These are phyloP conservation scores for Usnea hakonensis DNA, from an alignment of 495 filamentous ascomycete species.

Conservation along the genomic window DNA sequence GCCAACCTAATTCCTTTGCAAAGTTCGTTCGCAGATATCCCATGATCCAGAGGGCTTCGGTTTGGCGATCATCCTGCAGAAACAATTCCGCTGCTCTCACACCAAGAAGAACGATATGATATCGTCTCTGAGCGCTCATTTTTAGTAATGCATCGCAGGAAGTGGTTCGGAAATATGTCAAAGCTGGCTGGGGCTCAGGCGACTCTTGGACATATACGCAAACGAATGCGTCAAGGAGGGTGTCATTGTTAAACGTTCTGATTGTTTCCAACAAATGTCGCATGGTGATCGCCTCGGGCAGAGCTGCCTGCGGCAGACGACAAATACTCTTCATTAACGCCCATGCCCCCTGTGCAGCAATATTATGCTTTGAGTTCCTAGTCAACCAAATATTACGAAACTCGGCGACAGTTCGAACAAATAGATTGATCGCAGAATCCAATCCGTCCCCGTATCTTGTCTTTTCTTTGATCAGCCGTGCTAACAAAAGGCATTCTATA, in stretches of 20 bases:
- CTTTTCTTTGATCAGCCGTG: neutral
- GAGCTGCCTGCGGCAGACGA: neutral
- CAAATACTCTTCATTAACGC: neutral
- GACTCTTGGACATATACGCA: neutral
- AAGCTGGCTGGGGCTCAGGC: neutral
- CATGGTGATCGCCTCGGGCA: neutral
- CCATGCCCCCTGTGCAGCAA: neutral
- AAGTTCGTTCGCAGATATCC: slow-evolving; percentile 4
- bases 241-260: neutral
- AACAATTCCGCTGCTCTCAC: slow-evolving; percentile 15
- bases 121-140: neutral
- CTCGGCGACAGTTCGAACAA: neutral
- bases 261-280: neutral
- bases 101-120: neutral
- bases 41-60: slow-evolving; percentile 11
- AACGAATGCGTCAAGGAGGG: neutral
- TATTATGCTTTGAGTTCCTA: too few species aligned
- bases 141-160: neutral
- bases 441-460: neutral
- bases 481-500: neutral
- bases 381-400: neutral
- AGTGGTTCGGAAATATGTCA: neutral
- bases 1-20: neutral
- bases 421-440: slow-evolving; percentile 9
- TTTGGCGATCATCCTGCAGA: neutral